Base-by-base conservation (phyloP, 495 filamentous ascomycete genomes). In the Penicillium crystallinum region DNA sequence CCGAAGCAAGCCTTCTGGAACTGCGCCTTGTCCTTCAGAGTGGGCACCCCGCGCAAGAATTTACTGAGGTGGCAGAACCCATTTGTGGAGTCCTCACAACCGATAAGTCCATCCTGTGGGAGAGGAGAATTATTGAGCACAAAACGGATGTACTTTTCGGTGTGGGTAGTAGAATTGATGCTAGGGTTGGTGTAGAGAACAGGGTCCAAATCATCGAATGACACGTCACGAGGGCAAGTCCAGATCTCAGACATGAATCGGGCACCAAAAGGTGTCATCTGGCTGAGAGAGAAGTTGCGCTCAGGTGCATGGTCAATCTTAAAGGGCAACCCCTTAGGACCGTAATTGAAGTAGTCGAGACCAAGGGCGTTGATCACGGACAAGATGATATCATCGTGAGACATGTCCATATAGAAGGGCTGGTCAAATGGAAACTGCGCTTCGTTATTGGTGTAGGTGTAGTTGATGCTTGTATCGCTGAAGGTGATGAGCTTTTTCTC, bases 211-310 rank as follows among this genome's bases (percentile, higher is more conserved):
- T 52, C 10, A 0, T 49, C 29, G 21, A 66, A 54, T 0, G 48
- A 47, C 3, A 34, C 15, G 17, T 57, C 33, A 7, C 48, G 11
- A 11, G 67, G 67, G 45, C 65, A 68, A 11, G 54, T 65, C 65
- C 65, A 70, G 47, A 88, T 66, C 58, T 88, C 84, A 12, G 85
- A 83, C 56, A 85, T 78, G 2, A 88, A 64, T 4, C 82, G 69
- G 0, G 80, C 82, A 11, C 74, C 83, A 57, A 87, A 88, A 4
- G 83, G 82, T 23, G 78, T 77, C 21, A 88, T 61, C 23, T 69
- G 49, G 21, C 49, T 57, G 1, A 69, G 44, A 9, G 35, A 31
- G 45, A 71, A 71, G 9, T 46, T 62, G 1, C 58, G 60, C 11
- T 62, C 49, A 0, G 61, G 62, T 11, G 62, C 63, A 42, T 82